Percentiles rank a stretch among this genome's conserved stretches.
Conservation (phyloP, 108 stramenopile genomes). For the Cyclostephanos tholiformis region DNA sequence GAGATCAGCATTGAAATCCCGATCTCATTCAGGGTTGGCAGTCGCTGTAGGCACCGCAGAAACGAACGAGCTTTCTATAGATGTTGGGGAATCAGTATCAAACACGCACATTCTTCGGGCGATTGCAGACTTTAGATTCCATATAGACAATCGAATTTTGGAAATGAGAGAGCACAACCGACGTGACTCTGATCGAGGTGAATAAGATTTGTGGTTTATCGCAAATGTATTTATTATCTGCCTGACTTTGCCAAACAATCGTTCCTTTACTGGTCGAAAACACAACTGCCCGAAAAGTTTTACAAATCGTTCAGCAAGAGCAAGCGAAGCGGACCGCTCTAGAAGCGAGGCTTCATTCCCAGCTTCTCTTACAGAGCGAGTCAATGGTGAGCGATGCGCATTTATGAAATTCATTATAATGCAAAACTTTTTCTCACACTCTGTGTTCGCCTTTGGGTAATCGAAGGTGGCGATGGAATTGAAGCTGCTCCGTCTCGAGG, state of each 20-base stretch:
- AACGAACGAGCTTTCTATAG: slow-evolving; percentile 18
- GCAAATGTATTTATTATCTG: not conserved
- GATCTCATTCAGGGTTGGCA: slow-evolving; percentile 6
- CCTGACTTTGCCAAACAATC: slow-evolving; percentile 1
- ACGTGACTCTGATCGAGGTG: slow-evolving; percentile 42
- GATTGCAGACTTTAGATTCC: slow-evolving; percentile 43
- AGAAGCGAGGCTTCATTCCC: slow-evolving; percentile 53
- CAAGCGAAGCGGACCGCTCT: slow-evolving; percentile 49
- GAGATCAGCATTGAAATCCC: slow-evolving; percentile 2
- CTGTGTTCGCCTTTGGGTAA: not conserved
- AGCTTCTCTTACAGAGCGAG: slow-evolving; percentile 56
- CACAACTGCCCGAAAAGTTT: slow-evolving; percentile 8
- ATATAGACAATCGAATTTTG: slow-evolving; percentile 47
- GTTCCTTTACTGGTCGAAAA: not conserved
- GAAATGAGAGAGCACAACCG: slow-evolving; percentile 30
- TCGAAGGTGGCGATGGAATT: slow-evolving; percentile 56
- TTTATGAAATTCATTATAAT: not conserved
- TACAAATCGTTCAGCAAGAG: slow-evolving; percentile 52
- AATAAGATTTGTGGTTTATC: not conserved
- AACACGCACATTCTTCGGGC: slow-evolving; percentile 50
- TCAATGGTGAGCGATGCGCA: slow-evolving; percentile 46
- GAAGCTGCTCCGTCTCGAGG: slow-evolving; percentile 57
- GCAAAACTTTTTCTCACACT: not conserved
- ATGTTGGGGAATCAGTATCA: slow-evolving; percentile 43
- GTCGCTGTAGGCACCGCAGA: not conserved